These are phyloP conservation scores for Theobroma cacao DNA, from an alignment of 345 rosid species.

Conservation along the genomic window DNA sequence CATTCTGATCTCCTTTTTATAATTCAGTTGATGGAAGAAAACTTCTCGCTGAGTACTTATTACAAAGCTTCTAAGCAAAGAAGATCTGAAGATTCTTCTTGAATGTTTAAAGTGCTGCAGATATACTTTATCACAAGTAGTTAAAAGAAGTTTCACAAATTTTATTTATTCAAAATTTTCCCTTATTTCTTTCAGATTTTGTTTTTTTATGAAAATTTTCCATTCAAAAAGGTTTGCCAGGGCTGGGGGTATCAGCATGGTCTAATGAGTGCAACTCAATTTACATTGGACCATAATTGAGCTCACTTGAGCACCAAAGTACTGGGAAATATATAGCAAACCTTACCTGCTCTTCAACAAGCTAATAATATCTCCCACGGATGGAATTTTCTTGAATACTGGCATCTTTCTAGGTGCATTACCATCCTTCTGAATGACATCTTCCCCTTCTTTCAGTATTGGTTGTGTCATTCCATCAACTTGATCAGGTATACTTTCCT, in stretches of 20 bases:
- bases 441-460: constrained; percentile 35
- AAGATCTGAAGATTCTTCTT: too few relatives aligned
- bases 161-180: too few relatives aligned
- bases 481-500: constrained; percentile 37
- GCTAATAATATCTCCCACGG: constrained; percentile 43
- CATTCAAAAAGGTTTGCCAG: too few relatives aligned
- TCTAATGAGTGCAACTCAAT: too few relatives aligned
- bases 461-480: constrained; percentile 38
- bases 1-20: not conserved
- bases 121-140: too few relatives aligned
- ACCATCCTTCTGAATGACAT: constrained; percentile 18
- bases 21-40: too few relatives aligned
- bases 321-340: not conserved
- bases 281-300: not conserved
- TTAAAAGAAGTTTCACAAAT: too few relatives aligned
- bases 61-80: too few relatives aligned
- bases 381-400: constrained; percentile 52
- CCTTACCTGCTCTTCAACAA: constrained; percentile 59
- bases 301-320: not conserved
- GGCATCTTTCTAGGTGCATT: constrained; percentile 7
- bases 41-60: too few relatives aligned
- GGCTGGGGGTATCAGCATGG: not conserved
- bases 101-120: too few relatives aligned
- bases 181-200: too few relatives aligned
- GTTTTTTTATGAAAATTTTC: too few relatives aligned